Percentiles rank a stretch among this genome's conserved stretches.
Evolutionary conservation across 495 filamentous ascomycete genomes (phyloP).

Genomic region (Stereocaulon alpinum): DNA sequence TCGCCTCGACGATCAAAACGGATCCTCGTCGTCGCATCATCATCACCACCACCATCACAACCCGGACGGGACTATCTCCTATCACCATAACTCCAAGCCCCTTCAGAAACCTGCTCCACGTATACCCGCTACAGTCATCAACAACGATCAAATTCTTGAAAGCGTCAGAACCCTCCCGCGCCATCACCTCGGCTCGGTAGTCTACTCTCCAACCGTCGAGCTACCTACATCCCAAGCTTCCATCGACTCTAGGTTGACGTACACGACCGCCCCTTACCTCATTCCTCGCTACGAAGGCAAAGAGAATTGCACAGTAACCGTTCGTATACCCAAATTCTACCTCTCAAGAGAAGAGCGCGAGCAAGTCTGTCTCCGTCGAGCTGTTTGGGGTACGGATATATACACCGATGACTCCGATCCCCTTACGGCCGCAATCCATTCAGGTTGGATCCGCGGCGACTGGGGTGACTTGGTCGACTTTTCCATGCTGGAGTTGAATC

Average conservation of each 20-base stretch:
- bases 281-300: constrained; percentile 69
- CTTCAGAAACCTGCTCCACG: constrained; percentile 34
- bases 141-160: constrained; percentile 56
- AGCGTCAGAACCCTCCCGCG: constrained; percentile 60
- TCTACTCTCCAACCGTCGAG: constrained; percentile 40
- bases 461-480: constrained; percentile 67
- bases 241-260: constrained; percentile 32
- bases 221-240: constrained; percentile 13
- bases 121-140: constrained; percentile 52
- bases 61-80: constrained; percentile 30
- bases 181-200: constrained; percentile 68
- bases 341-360: constrained; percentile 56
- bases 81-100: constrained; percentile 37
- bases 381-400: constrained; percentile 84
- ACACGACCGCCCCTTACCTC: constrained; percentile 56
- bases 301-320: constrained; percentile 81
- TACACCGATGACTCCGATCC: constrained; percentile 96
- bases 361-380: constrained; percentile 67
- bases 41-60: constrained; percentile 50
- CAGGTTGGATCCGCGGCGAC: constrained; percentile 81
- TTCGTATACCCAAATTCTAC: constrained; percentile 74
- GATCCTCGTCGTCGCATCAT: constrained; percentile 29
- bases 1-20: constrained; percentile 59
- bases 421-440: constrained; percentile 85
- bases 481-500: constrained; percentile 53